phyloP scores from a whole-genome alignment of 1,139 yeast genomes.

The Sugiyamaella paludigena region DNA sequence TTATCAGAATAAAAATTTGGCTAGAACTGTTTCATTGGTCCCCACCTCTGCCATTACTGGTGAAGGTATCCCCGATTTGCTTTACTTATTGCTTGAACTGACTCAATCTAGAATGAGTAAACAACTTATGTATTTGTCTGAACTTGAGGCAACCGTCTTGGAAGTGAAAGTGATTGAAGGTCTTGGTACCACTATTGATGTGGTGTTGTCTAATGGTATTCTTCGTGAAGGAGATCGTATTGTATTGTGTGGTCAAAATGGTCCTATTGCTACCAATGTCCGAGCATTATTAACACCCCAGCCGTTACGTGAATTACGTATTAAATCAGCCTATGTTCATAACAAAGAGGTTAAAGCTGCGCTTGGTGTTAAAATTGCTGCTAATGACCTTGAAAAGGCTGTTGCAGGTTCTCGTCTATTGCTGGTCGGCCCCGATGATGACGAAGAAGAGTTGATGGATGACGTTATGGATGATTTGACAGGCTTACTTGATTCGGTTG shows the following conservation, averaged over 20 bases:
- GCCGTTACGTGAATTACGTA: constrained; percentile 92
- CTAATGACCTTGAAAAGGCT: constrained; percentile 95
- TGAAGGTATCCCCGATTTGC: constrained; percentile 98
- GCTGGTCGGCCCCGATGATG: constrained; percentile 96
- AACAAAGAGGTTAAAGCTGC: constrained; percentile 99
- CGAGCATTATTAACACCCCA: constrained; percentile 97
- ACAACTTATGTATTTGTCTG: constrained; percentile 93
- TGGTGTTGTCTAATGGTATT: constrained; percentile 91
- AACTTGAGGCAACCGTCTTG: constrained; percentile 91
- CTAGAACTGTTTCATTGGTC: constrained; percentile 91
- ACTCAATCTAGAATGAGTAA: constrained; percentile 99
- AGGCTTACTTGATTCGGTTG: constrained; percentile 91
- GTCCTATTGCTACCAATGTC: constrained; percentile 96
- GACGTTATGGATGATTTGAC: constrained; percentile 99
- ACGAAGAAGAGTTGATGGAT: constrained; percentile 95
- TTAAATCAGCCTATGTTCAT: constrained; percentile 91
- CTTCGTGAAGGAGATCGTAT: constrained; percentile 92
- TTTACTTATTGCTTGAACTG: constrained; percentile 90
- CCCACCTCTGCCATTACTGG: constrained; percentile 99
- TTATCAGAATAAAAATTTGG: constrained; percentile 88
- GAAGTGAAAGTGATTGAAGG: constrained; percentile 99
- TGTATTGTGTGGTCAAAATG: constrained; percentile 96
- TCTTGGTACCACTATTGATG: constrained; percentile 98
- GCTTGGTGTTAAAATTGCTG: constrained; percentile 97
- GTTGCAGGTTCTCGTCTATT: constrained; percentile 97